These are phyloP conservation scores for Spergularia marina DNA, from an alignment of 148 eudicot species.

Conservation along the genomic window DNA sequence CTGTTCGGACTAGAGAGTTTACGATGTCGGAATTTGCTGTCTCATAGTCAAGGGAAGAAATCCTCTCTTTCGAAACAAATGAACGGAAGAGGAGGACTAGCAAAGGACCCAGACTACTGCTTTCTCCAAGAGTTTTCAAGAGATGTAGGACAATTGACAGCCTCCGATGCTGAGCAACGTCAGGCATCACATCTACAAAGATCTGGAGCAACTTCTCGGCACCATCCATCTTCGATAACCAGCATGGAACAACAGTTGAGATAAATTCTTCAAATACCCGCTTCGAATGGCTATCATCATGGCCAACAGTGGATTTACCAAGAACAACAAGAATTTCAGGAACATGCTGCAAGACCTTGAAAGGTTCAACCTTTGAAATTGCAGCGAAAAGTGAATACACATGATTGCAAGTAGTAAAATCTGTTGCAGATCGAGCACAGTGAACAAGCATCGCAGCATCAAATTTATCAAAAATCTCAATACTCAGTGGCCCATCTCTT, in stretches of 20 bases:
- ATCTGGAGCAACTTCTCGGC: conserved; percentile 68
- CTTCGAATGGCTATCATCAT: conserved; percentile 74
- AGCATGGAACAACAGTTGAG: conserved; percentile 77
- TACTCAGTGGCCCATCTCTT: conserved; percentile 32
- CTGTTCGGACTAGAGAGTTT: conserved; percentile 31
- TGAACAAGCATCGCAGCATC: conserved; percentile 63
- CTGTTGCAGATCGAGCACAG: conserved; percentile 68
- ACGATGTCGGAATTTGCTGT: conserved; percentile 33
- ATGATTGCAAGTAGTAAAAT: conserved; percentile 69
- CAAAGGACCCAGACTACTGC: conserved; percentile 65
- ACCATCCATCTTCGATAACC: conserved; percentile 56
- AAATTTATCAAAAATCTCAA: conserved; percentile 31
- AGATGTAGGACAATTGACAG: conserved; percentile 60
- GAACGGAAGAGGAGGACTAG: conserved; percentile 74
- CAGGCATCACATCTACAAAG: conserved; percentile 63
- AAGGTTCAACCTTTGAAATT: conserved; percentile 57
- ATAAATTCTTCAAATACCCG: conserved; percentile 76
- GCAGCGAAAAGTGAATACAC: conserved; percentile 70
- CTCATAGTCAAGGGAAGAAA: conserved; percentile 26
- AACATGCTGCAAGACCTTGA: conserved; percentile 54
- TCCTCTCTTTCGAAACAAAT: conserved; percentile 44
- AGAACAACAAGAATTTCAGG: conserved; percentile 58
- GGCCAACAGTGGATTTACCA: conserved; percentile 64
- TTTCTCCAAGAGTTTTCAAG: conserved; percentile 76
- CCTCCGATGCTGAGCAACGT: conserved; percentile 71